Base-by-base conservation (phyloP, 345 rosid species). In the Alliaria petiolata region DNA sequence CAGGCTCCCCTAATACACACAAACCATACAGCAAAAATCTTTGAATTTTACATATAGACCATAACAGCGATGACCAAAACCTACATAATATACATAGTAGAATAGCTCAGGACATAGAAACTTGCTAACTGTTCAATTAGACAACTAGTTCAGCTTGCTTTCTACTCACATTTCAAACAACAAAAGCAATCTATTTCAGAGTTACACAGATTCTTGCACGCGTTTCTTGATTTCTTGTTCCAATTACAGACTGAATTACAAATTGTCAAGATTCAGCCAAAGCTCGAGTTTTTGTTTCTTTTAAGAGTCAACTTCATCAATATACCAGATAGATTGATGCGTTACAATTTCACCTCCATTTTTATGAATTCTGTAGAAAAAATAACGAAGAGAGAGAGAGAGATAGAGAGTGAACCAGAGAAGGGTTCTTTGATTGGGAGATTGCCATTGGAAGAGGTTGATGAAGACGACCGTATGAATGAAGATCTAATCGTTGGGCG, bases 1-100 rank as follows among this genome's bases (percentile, higher is more conserved):
- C 97, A 19, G 85, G 34, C 86, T 86, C 83, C 72, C 92, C 96
- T 84, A 76, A 67, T 65, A 35, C 1, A 63, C 40, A 65, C 17
- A 33, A 68, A 33, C 50, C 62, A 67, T 42, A 57, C 66, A 26
- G 10, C 11, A 28, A 56, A 26, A 9, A n/a, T 13, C 2, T 2
- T 16, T 36, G 39, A 16, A n/a, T 35, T 7, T n/a, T 28, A 53
- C 12, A 3, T 7, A 30, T 51, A n/a, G n/a, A n/a, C n/a, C n/a
- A n/a, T n/a, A n/a, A n/a, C n/a, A n/a, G n/a, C n/a, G n/a, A n/a
- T n/a, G n/a, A n/a, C n/a, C n/a, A n/a, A n/a, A n/a, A n/a, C n/a
- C n/a, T n/a, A n/a, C n/a, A n/a, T n/a, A n/a, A n/a, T n/a, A n/a
- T n/a, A n/a, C 38, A n/a, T 28, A n/a, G 3, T 30, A 47, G 31